A percentile compares a stretch with the other conserved stretches of the same genome.
phyloP scores from a whole-genome alignment of 306 rosid species.

The Vigna radiata region DNA sequence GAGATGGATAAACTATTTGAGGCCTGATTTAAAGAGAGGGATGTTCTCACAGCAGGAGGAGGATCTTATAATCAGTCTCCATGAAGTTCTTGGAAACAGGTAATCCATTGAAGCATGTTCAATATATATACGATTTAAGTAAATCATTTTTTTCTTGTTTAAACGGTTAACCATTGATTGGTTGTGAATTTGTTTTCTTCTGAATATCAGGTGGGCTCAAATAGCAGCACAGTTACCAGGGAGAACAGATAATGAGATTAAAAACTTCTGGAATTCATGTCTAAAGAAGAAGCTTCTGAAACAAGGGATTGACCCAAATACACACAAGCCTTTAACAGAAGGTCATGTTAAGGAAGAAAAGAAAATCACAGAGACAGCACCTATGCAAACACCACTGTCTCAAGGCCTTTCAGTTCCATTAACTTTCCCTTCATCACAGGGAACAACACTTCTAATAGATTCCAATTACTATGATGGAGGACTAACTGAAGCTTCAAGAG shows the following conservation, averaged over 20 bases:
- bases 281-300: conserved; percentile 92
- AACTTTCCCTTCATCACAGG: conserved; percentile 54
- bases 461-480: conserved; percentile 54
- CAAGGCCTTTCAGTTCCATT: conserved; percentile 42
- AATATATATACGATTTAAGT: background rate
- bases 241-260: conserved; percentile 96
- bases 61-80: conserved; percentile 81
- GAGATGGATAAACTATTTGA: conserved; percentile 94
- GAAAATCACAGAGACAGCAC: conserved; percentile 47
- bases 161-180: background rate
- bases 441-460: conserved; percentile 66
- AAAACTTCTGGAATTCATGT: conserved; percentile 94
- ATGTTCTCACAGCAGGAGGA: conserved; percentile 90
- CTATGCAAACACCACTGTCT: conserved; percentile 47
- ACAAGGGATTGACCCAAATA: conserved; percentile 93
- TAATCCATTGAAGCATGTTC: conserved; percentile 39
- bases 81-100: conserved; percentile 92
- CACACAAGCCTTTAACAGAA: conserved; percentile 79
- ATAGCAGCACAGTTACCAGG: conserved; percentile 96
- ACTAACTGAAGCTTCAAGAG: conserved; percentile 58
- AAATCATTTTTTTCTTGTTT: background rate
- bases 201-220: conserved; percentile 86
- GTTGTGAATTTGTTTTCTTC: conserved; percentile 1
- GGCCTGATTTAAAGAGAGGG: conserved; percentile 97
- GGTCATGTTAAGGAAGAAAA: conserved; percentile 52